Evolutionary conservation across 352 stramenopile species (phyloP).

Genomic region (Elongisporangium prolatum): DNA sequence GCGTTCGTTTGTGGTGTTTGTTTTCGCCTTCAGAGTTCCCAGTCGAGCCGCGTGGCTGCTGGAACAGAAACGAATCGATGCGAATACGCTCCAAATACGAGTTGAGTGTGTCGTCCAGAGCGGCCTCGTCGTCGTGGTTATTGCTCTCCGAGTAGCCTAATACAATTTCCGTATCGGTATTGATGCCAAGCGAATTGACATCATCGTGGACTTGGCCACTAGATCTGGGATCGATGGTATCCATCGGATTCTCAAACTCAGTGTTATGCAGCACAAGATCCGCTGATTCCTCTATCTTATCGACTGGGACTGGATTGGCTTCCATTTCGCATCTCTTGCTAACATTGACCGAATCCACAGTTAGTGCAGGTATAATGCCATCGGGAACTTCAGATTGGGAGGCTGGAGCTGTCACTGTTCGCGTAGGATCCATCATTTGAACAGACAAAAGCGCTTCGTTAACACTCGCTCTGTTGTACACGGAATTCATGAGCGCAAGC

Average conservation of each 20-base stretch:
- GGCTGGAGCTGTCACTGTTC: neutral
- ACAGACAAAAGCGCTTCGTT: neutral
- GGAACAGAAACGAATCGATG: neutral
- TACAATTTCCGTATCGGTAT: neutral
- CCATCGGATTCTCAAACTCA: neutral
- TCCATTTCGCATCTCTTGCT: neutral
- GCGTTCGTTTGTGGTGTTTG: neutral
- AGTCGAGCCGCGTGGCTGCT: neutral
- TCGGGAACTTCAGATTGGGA: neutral
- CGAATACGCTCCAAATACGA: neutral
- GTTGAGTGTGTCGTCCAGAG: neutral
- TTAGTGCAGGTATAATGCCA: neutral
- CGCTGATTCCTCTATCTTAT: neutral
- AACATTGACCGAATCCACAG: neutral
- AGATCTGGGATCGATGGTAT: neutral
- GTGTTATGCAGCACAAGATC: neutral
- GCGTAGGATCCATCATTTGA: neutral
- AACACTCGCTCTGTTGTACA: neutral
- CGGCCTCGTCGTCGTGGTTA: neutral
- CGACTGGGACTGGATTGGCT: neutral
- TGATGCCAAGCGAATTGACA: neutral
- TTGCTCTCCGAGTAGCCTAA: neutral
- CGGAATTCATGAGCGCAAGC: conserved; percentile 3
- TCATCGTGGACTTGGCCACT: neutral
- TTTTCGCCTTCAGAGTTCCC: neutral